A percentile compares a stretch with the other conserved stretches of the same genome.
These are phyloP conservation scores for Xylaria castorea DNA, from an alignment of 495 filamentous ascomycete genomes.

Conservation along the genomic window DNA sequence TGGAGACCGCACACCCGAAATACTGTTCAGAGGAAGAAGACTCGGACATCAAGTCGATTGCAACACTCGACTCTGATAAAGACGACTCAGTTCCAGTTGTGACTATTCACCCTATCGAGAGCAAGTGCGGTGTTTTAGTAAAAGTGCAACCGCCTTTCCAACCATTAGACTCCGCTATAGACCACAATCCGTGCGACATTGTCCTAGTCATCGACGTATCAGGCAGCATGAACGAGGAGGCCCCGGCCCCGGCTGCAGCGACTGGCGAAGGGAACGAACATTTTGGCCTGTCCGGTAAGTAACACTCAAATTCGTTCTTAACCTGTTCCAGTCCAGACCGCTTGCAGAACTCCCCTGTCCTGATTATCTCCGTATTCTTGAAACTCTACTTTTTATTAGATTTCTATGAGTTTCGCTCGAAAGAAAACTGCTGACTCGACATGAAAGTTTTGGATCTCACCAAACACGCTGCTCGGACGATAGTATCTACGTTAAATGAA, in stretches of 20 bases:
- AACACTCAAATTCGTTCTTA: neutral
- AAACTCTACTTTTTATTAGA: neutral
- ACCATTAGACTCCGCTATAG: constrained; percentile 29
- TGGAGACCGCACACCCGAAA: neutral
- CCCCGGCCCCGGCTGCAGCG: constrained; percentile 40
- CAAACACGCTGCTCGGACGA: constrained; percentile 55
- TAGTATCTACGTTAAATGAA: constrained; percentile 49
- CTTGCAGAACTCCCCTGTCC: neutral
- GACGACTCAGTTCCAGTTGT: constrained; percentile 23
- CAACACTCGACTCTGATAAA: neutral
- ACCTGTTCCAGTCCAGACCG: neutral
- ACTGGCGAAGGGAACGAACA: constrained; percentile 35
- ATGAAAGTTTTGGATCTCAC: constrained; percentile 48
- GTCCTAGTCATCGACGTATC: constrained; percentile 57
- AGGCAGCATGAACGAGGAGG: constrained; percentile 47
- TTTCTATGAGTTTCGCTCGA: neutral
- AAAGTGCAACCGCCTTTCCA: constrained; percentile 45
- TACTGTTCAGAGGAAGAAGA: neutral
- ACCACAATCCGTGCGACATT: constrained; percentile 52
- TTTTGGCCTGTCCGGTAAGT: constrained; percentile 40
- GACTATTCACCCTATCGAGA: constrained; percentile 43
- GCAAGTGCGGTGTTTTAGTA: constrained; percentile 44
- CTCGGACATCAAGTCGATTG: neutral
- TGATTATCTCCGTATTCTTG: neutral
- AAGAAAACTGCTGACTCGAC: neutral